A percentile compares a stretch with the other conserved stretches of the same genome.
Conservation (phyloP, 306 rosid species). For the Cucurbita maxima region DNA sequence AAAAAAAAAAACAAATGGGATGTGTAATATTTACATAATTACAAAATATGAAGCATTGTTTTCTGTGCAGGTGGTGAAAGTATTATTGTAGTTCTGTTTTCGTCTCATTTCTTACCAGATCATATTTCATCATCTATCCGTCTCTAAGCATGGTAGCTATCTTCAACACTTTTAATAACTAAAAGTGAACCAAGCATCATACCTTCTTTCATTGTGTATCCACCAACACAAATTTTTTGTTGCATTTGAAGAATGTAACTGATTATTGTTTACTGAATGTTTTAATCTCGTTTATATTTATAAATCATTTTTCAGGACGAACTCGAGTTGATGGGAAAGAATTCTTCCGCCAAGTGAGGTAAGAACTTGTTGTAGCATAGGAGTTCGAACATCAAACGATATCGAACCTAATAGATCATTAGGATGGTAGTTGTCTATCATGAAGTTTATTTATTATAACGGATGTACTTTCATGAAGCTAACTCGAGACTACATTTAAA, state of each 20-base stretch:
- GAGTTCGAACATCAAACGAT: background rate
- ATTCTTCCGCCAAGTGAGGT: constrained; percentile 98
- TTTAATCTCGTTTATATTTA: background rate
- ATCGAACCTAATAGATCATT: too few relatives aligned
- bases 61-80: background rate
- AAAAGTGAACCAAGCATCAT: background rate
- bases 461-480: too few relatives aligned
- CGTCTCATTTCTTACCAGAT: background rate
- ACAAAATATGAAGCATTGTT: background rate
- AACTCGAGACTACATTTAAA: too few relatives aligned
- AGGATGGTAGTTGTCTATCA: too few relatives aligned
- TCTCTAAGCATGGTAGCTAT: background rate
- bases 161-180: background rate
- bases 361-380: background rate
- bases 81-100: background rate
- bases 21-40: background rate
- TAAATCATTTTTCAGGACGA: constrained; percentile 32
- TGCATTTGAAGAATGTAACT: background rate
- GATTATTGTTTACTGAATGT: background rate
- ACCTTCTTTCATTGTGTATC: background rate
- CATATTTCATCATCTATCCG: background rate
- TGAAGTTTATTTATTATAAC: too few relatives aligned
- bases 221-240: background rate
- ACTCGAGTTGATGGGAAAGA: constrained; percentile 89
- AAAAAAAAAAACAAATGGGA: too few relatives aligned